These are phyloP conservation scores for Coemansia biformis DNA, from an alignment of 192 early-diverging fungal genomes.

Conservation along the genomic window DNA sequence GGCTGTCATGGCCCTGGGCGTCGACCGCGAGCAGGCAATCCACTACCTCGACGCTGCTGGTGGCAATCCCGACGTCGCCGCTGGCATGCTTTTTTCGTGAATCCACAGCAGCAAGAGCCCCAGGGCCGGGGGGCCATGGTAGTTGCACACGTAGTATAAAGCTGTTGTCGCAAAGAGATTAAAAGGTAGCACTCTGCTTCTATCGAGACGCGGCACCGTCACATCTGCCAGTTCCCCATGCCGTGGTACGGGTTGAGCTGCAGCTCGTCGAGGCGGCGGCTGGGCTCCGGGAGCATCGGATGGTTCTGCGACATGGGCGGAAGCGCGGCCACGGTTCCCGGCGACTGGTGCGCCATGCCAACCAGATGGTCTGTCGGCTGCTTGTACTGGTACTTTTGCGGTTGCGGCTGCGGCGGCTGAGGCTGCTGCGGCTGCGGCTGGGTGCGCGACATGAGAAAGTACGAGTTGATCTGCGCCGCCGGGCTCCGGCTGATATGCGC, in stretches of 20 bases:
- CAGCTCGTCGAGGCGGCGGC: slow-evolving; percentile 24
- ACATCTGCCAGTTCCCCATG: slow-evolving; percentile 28
- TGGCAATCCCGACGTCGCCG: slow-evolving; percentile 85
- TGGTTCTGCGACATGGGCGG: slow-evolving; percentile 21
- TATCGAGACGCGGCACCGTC: not conserved
- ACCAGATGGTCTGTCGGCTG: slow-evolving; percentile 1
- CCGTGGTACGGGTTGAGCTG: slow-evolving; percentile 30
- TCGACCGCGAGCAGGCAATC: slow-evolving; percentile 73
- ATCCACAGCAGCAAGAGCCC: too few relatives aligned
- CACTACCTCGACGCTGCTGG: slow-evolving; percentile 67
- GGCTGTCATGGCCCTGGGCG: slow-evolving; percentile 71
- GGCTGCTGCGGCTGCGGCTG: slow-evolving; percentile 27
- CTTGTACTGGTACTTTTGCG: slow-evolving; percentile 10
- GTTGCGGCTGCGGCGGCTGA: slow-evolving; percentile 12
- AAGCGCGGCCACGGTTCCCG: slow-evolving; percentile 12
- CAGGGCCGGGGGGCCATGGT: too few relatives aligned
- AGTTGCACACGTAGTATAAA: too few relatives aligned
- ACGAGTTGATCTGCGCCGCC: slow-evolving; percentile 16
- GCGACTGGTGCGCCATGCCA: slow-evolving; percentile 12
- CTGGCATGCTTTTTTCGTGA: slow-evolving; percentile 71
- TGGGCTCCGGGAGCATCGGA: slow-evolving; percentile 7
- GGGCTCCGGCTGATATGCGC: slow-evolving; percentile 19
- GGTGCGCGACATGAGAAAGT: slow-evolving; percentile 26
- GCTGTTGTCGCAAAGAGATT: too few relatives aligned
- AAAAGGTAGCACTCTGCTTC: too few relatives aligned